Evolutionary conservation across 2,329 filamentous ascomycete genomes (phyloP).

Genomic region (Claviceps maximensis): DNA sequence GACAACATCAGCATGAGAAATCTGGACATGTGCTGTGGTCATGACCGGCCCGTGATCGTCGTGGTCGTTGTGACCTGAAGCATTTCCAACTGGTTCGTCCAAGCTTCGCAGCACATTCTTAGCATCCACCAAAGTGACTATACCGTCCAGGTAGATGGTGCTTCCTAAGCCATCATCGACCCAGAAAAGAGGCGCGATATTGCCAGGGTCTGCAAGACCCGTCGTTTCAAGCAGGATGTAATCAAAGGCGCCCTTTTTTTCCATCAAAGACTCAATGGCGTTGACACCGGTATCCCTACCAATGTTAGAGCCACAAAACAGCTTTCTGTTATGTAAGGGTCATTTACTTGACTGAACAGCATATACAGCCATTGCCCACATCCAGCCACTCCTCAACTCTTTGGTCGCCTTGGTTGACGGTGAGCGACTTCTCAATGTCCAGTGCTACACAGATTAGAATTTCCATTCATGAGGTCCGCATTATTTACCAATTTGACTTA

Average conservation of each 20-base stretch:
- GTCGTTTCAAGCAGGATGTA: slow-evolving; percentile 97
- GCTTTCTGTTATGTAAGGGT: background rate
- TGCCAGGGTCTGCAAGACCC: slow-evolving; percentile 86
- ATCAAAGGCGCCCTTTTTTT: slow-evolving; percentile 84
- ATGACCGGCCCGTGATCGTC: slow-evolving; percentile 53
- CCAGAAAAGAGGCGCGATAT: slow-evolving; percentile 94
- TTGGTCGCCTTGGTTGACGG: slow-evolving; percentile 71
- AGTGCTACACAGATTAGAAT: slow-evolving; percentile 42
- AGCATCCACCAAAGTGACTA: slow-evolving; percentile 89
- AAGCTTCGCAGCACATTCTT: slow-evolving; percentile 79
- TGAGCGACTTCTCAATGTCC: slow-evolving; percentile 93
- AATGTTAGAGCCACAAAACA: background rate
- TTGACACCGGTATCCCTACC: slow-evolving; percentile 76
- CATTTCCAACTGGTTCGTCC: slow-evolving; percentile 52
- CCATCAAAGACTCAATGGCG: slow-evolving; percentile 92
- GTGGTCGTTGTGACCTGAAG: slow-evolving; percentile 37
- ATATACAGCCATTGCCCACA: slow-evolving; percentile 92
- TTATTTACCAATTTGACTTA: slow-evolving; percentile 25
- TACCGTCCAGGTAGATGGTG: slow-evolving; percentile 91
- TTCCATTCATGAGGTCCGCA: slow-evolving; percentile 9
- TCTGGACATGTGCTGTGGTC: slow-evolving; percentile 89
- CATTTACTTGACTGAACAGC: slow-evolving; percentile 81
- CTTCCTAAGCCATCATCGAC: slow-evolving; percentile 91
- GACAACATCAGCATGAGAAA: slow-evolving; percentile 91
- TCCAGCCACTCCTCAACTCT: slow-evolving; percentile 91